Conservation (phyloP, 1,284 basidiomycete species). For the Crucibulum parvulum region DNA sequence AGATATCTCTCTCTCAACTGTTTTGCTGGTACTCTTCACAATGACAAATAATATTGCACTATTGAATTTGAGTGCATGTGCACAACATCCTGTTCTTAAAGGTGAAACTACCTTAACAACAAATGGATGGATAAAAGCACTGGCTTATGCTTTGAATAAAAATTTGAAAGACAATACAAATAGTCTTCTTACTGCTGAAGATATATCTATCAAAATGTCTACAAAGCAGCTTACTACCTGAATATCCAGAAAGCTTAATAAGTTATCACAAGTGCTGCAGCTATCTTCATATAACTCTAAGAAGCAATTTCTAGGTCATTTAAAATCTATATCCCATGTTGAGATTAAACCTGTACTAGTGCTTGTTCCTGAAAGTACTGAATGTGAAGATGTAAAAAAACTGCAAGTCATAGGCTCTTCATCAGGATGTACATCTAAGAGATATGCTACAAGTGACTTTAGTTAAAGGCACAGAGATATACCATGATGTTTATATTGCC, state of each 20-base stretch:
- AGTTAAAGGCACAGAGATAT: too few species aligned
- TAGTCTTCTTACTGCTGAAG: not conserved
- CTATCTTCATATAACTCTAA: not conserved
- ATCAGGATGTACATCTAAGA: too few species aligned
- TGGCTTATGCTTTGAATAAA: not conserved
- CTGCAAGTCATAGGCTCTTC: not conserved
- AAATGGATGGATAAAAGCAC: not conserved
- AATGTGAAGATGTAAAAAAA: not conserved
- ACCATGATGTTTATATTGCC: too few species aligned
- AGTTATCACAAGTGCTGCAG: not conserved
- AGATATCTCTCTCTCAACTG: conserved; percentile 1
- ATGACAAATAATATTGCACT: conserved; percentile 1
- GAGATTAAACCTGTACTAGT: not conserved
- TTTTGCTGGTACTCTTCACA: not conserved
- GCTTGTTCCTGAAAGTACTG: not conserved
- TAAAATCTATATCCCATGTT: not conserved
- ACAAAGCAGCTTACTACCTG: not conserved
- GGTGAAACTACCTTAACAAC: not conserved
- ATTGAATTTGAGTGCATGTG: not conserved
- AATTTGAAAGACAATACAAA: not conserved
- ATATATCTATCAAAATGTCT: not conserved
- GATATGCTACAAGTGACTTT: too few species aligned
- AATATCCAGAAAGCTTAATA: not conserved
- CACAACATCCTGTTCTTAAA: not conserved
- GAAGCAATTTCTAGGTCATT: not conserved